Conservation (phyloP, 2,329 filamentous ascomycete species). For the Catunica adiposa region DNA sequence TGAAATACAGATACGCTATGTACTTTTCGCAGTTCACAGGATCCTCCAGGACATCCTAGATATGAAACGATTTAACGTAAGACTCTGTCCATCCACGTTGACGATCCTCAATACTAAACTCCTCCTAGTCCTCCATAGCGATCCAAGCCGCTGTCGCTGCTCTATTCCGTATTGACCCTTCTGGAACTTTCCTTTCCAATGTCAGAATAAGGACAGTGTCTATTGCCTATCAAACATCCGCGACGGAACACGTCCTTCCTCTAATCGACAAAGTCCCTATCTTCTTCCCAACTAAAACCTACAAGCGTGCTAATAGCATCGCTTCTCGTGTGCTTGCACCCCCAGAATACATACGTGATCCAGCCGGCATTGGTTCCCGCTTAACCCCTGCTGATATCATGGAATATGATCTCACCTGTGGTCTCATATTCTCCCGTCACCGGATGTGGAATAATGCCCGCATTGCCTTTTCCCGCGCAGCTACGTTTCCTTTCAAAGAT, state of each 20-base stretch:
- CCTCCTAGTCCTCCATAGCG: constrained; percentile 28
- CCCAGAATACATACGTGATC: constrained; percentile 40
- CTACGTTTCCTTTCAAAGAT: constrained; percentile 50
- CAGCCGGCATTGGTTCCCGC: constrained; percentile 39
- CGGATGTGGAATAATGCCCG: constrained; percentile 46
- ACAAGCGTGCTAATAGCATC: constrained; percentile 23
- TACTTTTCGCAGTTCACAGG: constrained; percentile 26
- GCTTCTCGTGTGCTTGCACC: constrained; percentile 32
- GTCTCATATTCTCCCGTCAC: constrained; percentile 45
- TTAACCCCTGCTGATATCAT: constrained; percentile 39
- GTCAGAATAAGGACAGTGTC: constrained; percentile 42
- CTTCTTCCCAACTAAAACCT: constrained; percentile 39
- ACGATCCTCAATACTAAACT: neutral
- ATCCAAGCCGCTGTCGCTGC: constrained; percentile 32
- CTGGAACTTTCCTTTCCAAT: constrained; percentile 47
- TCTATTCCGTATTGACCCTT: constrained; percentile 50
- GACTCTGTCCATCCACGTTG: constrained; percentile 13
- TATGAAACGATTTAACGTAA: constrained; percentile 28
- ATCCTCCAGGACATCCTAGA: constrained; percentile 27
- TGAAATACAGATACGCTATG: constrained; percentile 35
- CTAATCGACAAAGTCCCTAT: constrained; percentile 50
- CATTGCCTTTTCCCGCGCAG: constrained; percentile 43
- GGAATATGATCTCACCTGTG: constrained; percentile 50
- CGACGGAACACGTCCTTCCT: constrained; percentile 37
- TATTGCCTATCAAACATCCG: constrained; percentile 39